These are phyloP conservation scores for Flaveria linearis DNA, from an alignment of 129 eudicot species.

Conservation along the genomic window DNA sequence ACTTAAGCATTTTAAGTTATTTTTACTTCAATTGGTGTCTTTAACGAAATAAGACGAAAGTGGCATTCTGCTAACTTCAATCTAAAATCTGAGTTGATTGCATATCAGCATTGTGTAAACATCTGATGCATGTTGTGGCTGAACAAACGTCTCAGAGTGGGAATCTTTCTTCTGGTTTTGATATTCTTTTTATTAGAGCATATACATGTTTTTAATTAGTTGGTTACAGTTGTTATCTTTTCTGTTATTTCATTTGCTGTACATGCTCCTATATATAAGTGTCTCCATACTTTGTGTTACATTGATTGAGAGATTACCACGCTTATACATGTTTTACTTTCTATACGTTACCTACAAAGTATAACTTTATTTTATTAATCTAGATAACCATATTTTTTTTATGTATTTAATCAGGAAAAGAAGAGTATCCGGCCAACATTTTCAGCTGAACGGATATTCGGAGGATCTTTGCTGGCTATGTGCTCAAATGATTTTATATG, in stretches of 20 bases:
- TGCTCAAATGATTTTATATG: conserved; percentile 96
- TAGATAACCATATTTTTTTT: neutral
- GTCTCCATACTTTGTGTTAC: no score
- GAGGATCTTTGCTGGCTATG: conserved; percentile 86
- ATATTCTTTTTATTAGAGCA: neutral
- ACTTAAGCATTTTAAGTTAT: neutral
- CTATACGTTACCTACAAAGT: neutral
- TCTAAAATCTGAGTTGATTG: neutral
- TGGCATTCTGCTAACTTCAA: neutral
- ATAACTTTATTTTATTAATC: conserved; percentile 20
- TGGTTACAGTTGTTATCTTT: no score
- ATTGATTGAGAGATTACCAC: no score
- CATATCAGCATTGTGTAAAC: neutral
- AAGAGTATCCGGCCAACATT: conserved; percentile 94
- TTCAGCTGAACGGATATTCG: conserved; percentile 85
- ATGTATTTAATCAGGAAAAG: conserved; percentile 63
- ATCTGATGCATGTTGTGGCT: conserved; percentile 9
- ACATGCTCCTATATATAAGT: no score
- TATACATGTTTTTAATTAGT: no score
- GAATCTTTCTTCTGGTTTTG: conserved; percentile 17
- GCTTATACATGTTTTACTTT: no score
- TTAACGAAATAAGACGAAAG: neutral
- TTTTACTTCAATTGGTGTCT: neutral
- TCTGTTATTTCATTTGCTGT: no score
- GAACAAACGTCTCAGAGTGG: conserved; percentile 5